A percentile compares a stretch with the other conserved stretches of the same genome.
These are phyloP conservation scores for Cladobotryum protrusum DNA, from an alignment of 2,329 filamentous ascomycete genomes.

Conservation along the genomic window DNA sequence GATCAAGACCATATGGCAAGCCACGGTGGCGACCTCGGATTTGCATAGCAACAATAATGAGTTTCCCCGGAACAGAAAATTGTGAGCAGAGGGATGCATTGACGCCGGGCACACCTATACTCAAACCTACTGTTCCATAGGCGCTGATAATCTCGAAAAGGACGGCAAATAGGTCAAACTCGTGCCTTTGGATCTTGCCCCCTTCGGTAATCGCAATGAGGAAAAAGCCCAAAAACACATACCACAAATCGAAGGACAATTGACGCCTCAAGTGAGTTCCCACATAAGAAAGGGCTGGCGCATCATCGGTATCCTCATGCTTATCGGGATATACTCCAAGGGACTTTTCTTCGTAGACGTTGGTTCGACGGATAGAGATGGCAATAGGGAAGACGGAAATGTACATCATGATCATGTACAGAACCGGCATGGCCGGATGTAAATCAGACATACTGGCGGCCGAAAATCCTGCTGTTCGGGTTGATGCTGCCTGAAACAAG, in stretches of 20 bases:
- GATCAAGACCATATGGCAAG: slow-evolving; percentile 59
- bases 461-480: slow-evolving; percentile 83
- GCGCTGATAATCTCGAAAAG: slow-evolving; percentile 86
- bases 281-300: slow-evolving; percentile 71
- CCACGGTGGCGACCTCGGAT: slow-evolving; percentile 64
- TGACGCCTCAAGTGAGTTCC: slow-evolving; percentile 87
- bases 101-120: slow-evolving; percentile 68
- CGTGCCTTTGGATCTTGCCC: slow-evolving; percentile 51
- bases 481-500: slow-evolving; percentile 84
- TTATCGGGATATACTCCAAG: slow-evolving; percentile 62
- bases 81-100: slow-evolving; percentile 79
- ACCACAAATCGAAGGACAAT: slow-evolving; percentile 96
- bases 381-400: slow-evolving; percentile 96
- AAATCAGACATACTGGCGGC: slow-evolving; percentile 71
- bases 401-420: slow-evolving; percentile 99
- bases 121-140: slow-evolving; percentile 90
- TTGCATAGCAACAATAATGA: slow-evolving; percentile 64
- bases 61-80: slow-evolving; percentile 67
- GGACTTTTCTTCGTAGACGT: slow-evolving; percentile 91
- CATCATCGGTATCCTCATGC: slow-evolving; percentile 44
- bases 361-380: slow-evolving; percentile 87
- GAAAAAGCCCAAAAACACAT: slow-evolving; percentile 88
- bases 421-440: slow-evolving; percentile 87
- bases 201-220: slow-evolving; percentile 88
- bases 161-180: slow-evolving; percentile 63